Conservation (phyloP, 768 basidiomycete species). For the Hericium erinaceus region DNA sequence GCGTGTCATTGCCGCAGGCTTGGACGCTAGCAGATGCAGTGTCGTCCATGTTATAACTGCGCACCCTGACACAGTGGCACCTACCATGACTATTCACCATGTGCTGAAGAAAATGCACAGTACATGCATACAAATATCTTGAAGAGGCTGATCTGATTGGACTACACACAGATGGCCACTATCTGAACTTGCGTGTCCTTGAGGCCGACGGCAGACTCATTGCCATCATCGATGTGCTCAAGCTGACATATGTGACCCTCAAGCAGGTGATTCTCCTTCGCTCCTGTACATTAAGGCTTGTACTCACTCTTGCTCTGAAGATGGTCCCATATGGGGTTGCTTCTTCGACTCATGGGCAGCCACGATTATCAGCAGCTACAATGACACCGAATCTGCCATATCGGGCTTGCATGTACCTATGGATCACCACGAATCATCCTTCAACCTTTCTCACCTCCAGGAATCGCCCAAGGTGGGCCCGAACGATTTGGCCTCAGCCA, state of each 20-base stretch:
- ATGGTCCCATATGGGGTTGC: constrained; percentile 97
- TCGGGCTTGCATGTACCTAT: constrained; percentile 75
- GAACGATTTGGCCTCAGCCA: constrained; percentile 94
- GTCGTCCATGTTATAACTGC: constrained; percentile 99
- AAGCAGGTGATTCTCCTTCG: constrained; percentile 60
- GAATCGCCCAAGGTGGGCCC: constrained; percentile 91
- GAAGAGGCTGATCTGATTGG: not conserved
- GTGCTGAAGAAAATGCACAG: constrained; percentile 99
- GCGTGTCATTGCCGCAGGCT: constrained; percentile 92
- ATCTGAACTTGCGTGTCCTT: constrained; percentile 93
- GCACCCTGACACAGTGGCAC: constrained; percentile 95
- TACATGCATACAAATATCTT: constrained; percentile 32
- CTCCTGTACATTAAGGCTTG: constrained; percentile 3
- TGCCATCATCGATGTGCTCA: constrained; percentile 96
- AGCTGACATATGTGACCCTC: constrained; percentile 94
- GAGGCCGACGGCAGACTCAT: constrained; percentile 83
- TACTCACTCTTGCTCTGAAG: constrained; percentile 33
- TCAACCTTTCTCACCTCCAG: constrained; percentile 45
- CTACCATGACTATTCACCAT: constrained; percentile 86
- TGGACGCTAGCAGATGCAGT: constrained; percentile 87
- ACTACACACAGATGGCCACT: constrained; percentile 70
- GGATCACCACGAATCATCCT: constrained; percentile 46
- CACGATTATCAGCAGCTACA: constrained; percentile 70
- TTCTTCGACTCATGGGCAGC: constrained; percentile 99
- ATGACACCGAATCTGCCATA: constrained; percentile 79